Base-by-base conservation (phyloP, 116 monocot species). In the Zostera marina region DNA sequence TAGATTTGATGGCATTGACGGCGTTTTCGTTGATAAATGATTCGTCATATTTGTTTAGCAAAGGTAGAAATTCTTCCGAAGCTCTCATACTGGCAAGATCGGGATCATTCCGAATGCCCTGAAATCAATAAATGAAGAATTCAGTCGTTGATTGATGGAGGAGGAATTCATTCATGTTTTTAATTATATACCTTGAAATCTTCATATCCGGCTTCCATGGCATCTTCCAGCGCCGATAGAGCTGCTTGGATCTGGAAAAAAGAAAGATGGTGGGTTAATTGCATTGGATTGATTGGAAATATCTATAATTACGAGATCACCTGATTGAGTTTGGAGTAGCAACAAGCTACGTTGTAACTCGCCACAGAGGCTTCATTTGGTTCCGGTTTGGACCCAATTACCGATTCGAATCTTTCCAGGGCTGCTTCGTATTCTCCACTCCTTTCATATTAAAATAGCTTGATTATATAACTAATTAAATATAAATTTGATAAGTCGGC, bases 11-110 rank as follows among this genome's bases (percentile, higher is more conserved):
- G 19, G 94, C 94, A 42, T 81, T 85, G 66, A 94, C 75, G 8
- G 88, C 82, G 61, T 72, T 82, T 69, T 94, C 94, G 20, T 94
- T 94, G 61, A 94, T 88, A 68, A 94, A 94, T 11, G 94, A 85
- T 53, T 94, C 94, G 41, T 94, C 94, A 23, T 61, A 94, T 45
- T 76, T 88, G 77, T 88, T 88, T 43, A 94, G 5, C 12, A 94
- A 77, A 8, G 74, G 62, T 41, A 82, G 77, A 17, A 88, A 96
- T 52, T 82, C 85, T 39, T 79, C 72, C 16, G 77, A 72, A 44
- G 73, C 47, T 72, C 88, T 73, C 24, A 88, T 2, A 56, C 77
- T 88, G 4, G 68, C 75, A 24, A 96, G 59, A 69, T 94, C 94
- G 10, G 94, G 88, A 72, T 94, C 84, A 23, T 1, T 82, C 23